phyloP scores from a whole-genome alignment of 371 early-diverging fungal genomes.

The Mucor plumbeus region DNA sequence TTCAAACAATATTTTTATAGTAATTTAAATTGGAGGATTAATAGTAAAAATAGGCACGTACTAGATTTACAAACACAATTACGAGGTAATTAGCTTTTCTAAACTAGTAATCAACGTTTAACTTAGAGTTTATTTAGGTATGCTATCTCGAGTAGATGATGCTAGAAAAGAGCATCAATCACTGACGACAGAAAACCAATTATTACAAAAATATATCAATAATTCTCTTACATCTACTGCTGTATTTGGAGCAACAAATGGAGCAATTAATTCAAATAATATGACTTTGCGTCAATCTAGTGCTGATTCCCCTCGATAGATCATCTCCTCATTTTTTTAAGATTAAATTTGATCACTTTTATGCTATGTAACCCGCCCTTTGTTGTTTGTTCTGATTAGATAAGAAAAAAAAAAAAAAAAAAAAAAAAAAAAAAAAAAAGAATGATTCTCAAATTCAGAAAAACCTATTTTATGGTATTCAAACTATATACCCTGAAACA shows the following conservation, averaged over 20 bases:
- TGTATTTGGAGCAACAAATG: conserved; percentile 61
- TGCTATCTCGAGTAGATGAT: conserved; percentile 50
- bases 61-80: conserved; percentile 49
- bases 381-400: background rate
- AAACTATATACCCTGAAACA: background rate
- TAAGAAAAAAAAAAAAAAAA: too few relatives aligned
- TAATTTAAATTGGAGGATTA: background rate
- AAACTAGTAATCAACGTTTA: background rate
- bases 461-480: background rate
- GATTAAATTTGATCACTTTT: background rate
- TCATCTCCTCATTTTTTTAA: background rate
- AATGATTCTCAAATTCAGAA: too few relatives aligned
- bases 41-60: conserved; percentile 33
- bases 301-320: conserved; percentile 26
- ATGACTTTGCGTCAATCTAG: conserved; percentile 26
- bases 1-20: background rate
- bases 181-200: conserved; percentile 54
- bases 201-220: conserved; percentile 59
- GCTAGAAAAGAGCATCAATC: conserved; percentile 55
- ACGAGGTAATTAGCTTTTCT: conserved; percentile 25
- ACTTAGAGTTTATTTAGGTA: conserved; percentile 21
- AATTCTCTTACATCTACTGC: conserved; percentile 61
- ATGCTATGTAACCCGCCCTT: background rate
- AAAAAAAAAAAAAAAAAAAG: too few relatives aligned
- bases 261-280: conserved; percentile 40